Evolutionary conservation across 805 yeast genomes (phyloP), one percentile per base, ranked within the genome.

Genomic region (Monosporozyma aerobia): DNA sequence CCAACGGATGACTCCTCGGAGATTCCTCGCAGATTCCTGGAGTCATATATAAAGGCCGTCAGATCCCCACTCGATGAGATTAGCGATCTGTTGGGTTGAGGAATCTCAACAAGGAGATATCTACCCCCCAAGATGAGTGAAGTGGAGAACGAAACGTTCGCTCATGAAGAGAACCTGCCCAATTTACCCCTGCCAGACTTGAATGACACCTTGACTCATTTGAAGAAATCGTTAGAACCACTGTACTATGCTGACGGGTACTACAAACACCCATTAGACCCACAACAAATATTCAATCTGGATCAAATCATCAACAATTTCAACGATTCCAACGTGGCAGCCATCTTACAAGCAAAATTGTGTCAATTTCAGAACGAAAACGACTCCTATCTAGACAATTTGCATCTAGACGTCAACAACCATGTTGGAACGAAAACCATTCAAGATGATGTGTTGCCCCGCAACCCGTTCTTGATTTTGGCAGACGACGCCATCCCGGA

Each of bases 381-480:
- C 48, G 72, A 73, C 8, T 72, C 77, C 57, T 85, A 85, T 65
- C 67, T 85, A 51, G 82, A 82, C 58, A 75, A 74, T 30, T 59
- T 74, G 44, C 69, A 71, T 49, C 52, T 72, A 45, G 75, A 73
- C 53, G 71, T 71, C 44, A 72, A 73, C 49, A 74, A 73, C 55
- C 73, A 70, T 29, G 62, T 66, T 33, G 73, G 81, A 37, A 79
- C 86, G 0, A 84, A 85, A 16, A 85, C 80, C 52, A 69, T 81
- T 30, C 73, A 82, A 49, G 85, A 86, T 22, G 85, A 82, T 56
- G 78, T 83, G 1, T 69, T 86, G 44, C 95, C 95, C 5, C 72
- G 92, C 55, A 86, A 85, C 63, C 95, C 95, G 1, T 85, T 83
- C 60, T 74, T 86, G 57, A 78, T 86, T 10, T 66, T 86, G 16